phyloP scores from a whole-genome alignment of 106 monocot genomes.

The Platanthera zijinensis region DNA sequence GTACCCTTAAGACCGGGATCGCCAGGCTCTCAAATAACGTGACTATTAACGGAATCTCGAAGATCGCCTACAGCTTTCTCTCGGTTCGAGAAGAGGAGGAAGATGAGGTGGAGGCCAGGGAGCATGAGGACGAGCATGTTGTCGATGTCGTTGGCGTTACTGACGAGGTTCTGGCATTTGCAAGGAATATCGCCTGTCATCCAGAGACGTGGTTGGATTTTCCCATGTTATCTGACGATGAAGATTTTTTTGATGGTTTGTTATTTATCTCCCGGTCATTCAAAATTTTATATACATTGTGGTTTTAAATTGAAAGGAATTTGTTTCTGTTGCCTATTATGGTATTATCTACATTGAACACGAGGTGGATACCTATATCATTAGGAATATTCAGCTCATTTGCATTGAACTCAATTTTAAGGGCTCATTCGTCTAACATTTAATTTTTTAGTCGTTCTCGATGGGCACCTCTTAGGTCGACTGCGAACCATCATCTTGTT shows the following conservation, averaged over 20 bases:
- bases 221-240: slow-evolving; percentile 66
- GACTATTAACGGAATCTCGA: slow-evolving; percentile 68
- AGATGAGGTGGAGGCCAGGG: slow-evolving; percentile 22
- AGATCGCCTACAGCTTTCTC: slow-evolving; percentile 68
- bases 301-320: not conserved
- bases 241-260: slow-evolving; percentile 68
- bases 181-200: slow-evolving; percentile 89
- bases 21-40: slow-evolving; percentile 56
- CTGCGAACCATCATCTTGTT: no score
- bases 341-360: not conserved
- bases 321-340: not conserved
- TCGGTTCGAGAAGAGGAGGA: slow-evolving; percentile 43
- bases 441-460: no score
- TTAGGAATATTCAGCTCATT: no score
- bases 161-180: slow-evolving; percentile 89
- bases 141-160: slow-evolving; percentile 61
- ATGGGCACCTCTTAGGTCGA: no score
- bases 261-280: not conserved
- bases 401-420: no score
- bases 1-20: slow-evolving; percentile 62
- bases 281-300: slow-evolving; percentile 1
- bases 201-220: slow-evolving; percentile 98
- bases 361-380: no score
- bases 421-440: no score
- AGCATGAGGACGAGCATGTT: slow-evolving; percentile 9